These are phyloP conservation scores for Yarrowia keelungensis DNA, from an alignment of 805 yeast genomes.

Conservation along the genomic window DNA sequence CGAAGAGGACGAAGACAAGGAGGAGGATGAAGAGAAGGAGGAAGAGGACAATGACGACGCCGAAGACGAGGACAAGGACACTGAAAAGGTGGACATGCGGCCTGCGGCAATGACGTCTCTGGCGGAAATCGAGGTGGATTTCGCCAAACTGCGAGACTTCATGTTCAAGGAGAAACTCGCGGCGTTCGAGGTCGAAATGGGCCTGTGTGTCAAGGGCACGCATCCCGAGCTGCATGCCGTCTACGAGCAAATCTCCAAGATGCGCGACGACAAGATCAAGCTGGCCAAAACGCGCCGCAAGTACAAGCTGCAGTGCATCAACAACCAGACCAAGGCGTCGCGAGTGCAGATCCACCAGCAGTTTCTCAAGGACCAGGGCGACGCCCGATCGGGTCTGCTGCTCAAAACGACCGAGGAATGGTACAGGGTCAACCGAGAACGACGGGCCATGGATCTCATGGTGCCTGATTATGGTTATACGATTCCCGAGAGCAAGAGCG, in stretches of 20 bases:
- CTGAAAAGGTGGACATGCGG: constrained; percentile 51
- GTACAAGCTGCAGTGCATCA: constrained; percentile 78
- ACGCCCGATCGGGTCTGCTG: constrained; percentile 68
- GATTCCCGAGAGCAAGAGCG: constrained; percentile 54
- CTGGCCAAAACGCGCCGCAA: constrained; percentile 59
- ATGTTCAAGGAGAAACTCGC: constrained; percentile 83
- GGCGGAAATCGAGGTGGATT: constrained; percentile 80
- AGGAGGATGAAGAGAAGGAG: constrained; percentile 42
- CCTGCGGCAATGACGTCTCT: constrained; percentile 75
- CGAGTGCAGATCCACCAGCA: constrained; percentile 86
- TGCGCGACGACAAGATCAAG: constrained; percentile 72
- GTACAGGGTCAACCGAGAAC: constrained; percentile 90
- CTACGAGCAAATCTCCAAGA: constrained; percentile 71
- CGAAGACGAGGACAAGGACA: constrained; percentile 42
- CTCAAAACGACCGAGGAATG: constrained; percentile 80
- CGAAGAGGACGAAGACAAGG: constrained; percentile 42
- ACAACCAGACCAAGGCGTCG: constrained; percentile 78
- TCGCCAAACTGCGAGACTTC: constrained; percentile 84
- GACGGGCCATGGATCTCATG: constrained; percentile 77
- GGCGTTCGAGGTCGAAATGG: constrained; percentile 79
- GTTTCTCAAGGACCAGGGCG: constrained; percentile 70
- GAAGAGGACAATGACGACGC: constrained; percentile 49
- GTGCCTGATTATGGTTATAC: constrained; percentile 56
- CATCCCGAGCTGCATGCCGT: constrained; percentile 88
- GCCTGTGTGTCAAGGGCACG: constrained; percentile 84